phyloP scores from a whole-genome alignment of 2,329 filamentous ascomycete genomes.

The Rhinocladiella similis region DNA sequence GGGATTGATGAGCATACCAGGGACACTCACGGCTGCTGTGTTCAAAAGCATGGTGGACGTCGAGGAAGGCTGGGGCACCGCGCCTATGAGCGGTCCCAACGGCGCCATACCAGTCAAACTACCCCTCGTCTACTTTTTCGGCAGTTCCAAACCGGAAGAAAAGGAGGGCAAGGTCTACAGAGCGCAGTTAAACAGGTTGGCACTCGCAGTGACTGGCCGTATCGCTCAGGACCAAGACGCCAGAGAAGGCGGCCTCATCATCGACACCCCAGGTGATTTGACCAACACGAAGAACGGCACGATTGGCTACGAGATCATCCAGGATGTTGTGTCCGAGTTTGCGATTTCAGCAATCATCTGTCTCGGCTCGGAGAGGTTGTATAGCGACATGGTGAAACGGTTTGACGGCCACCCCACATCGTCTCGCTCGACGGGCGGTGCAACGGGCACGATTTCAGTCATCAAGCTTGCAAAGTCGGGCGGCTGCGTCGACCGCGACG shows the following conservation, averaged over 20 bases:
- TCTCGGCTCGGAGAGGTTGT: slow-evolving; percentile 74
- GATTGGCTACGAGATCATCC: slow-evolving; percentile 71
- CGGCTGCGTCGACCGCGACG: slow-evolving; percentile 76
- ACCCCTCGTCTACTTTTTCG: slow-evolving; percentile 87
- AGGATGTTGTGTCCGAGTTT: slow-evolving; percentile 73
- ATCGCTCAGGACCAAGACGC: slow-evolving; percentile 73
- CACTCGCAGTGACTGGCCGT: slow-evolving; percentile 73
- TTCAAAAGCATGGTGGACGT: slow-evolving; percentile 86
- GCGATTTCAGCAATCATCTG: slow-evolving; percentile 79
- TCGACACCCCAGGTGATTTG: slow-evolving; percentile 76
- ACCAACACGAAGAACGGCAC: slow-evolving; percentile 53
- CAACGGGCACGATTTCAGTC: slow-evolving; percentile 67
- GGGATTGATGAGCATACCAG: slow-evolving; percentile 73
- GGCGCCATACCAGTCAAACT: slow-evolving; percentile 87
- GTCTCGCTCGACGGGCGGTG: slow-evolving; percentile 47
- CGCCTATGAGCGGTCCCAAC: slow-evolving; percentile 80
- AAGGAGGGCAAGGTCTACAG: slow-evolving; percentile 73
- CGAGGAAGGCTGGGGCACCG: slow-evolving; percentile 84
- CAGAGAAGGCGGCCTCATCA: slow-evolving; percentile 73
- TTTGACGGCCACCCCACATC: slow-evolving; percentile 58
- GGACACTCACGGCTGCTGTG: slow-evolving; percentile 80
- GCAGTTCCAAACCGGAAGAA: slow-evolving; percentile 58
- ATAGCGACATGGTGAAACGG: slow-evolving; percentile 70
- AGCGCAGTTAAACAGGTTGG: slow-evolving; percentile 72
- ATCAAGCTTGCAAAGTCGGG: slow-evolving; percentile 81